Base-by-base conservation (phyloP, 169 alveolate genomes). In the Plasmodium gallinaceum region DNA sequence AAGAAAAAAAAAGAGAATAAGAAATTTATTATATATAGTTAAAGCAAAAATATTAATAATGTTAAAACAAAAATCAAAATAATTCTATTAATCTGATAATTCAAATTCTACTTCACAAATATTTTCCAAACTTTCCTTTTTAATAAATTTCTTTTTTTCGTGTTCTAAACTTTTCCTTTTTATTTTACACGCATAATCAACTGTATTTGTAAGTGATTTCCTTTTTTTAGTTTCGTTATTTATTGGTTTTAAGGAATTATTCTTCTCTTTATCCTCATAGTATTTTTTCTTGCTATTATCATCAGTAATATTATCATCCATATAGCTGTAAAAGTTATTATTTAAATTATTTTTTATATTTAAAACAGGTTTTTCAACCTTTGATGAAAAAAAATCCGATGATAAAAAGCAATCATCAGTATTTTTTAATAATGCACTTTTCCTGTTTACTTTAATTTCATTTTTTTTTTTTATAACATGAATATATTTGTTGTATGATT, bases 151-250 rank as follows among this genome's bases (percentile, higher is more conserved):
- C 46, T 26, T 39, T 48, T 22, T 20, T 42, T 80, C 72, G 39
- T 80, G 51, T 60, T 86, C 92, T 20, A 72, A 39, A 37, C 92
- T 86, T 71, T 86, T 86, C 51, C 92, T 71, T 46, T 72, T 70
- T 39, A 86, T 52, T 61, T 70, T 74, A 51, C 92, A 86, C 45
- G 88, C 92, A 52, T 86, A 86, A 71, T 86, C 65, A 24, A 86
- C 66, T 51, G 92, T 86, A 24, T 86, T 86, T 8, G 92, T 86
- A 1, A 86, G 51, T n/a, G 92, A 86, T 52, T 58, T 86, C 58
- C 87, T 70, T 52, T 86, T 70, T 60, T 71, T 86, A 18, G 24
- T 6, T 64, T 86, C 92, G 4, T 64, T 32, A 18, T 86, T 64
- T 61, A 10, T 37, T 16, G 12, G 16, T 45, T 58, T 45, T 2